Conservation (phyloP, 495 filamentous ascomycete species). For the Tuber melanosporum region DNA sequence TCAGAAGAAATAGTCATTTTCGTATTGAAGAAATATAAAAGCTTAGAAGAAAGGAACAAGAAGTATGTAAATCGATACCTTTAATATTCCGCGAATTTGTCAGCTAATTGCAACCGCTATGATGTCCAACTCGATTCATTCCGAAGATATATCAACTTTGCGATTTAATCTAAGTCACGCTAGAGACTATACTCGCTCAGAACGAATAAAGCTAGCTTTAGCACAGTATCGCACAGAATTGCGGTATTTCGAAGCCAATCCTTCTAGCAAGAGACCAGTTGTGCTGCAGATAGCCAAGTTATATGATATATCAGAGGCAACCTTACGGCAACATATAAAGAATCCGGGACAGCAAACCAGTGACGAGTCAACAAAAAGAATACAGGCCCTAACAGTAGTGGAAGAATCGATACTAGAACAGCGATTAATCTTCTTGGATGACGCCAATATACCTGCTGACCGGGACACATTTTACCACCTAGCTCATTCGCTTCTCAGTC, state of each 20-base stretch:
- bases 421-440: constrained; percentile 15
- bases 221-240: constrained; percentile 7
- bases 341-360: neutral
- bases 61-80: too few species aligned
- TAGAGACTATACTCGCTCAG: neutral
- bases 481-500: neutral
- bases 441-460: constrained; percentile 6
- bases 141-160: neutral
- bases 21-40: neutral
- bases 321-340: neutral
- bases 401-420: constrained; percentile 6
- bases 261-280: neutral
- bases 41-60: neutral
- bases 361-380: neutral
- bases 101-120: neutral
- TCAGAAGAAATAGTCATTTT: neutral
- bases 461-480: neutral
- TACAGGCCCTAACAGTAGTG: neutral
- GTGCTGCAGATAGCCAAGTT: constrained; percentile 8
- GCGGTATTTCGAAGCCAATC: neutral
- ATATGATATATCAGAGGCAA: neutral
- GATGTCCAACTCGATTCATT: neutral
- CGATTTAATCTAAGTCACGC: neutral
- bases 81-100: neutral
- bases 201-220: constrained; percentile 1